Conservation (phyloP, 1,284 basidiomycete genomes). For the Cutaneotrichosporon cyanovorans region DNA sequence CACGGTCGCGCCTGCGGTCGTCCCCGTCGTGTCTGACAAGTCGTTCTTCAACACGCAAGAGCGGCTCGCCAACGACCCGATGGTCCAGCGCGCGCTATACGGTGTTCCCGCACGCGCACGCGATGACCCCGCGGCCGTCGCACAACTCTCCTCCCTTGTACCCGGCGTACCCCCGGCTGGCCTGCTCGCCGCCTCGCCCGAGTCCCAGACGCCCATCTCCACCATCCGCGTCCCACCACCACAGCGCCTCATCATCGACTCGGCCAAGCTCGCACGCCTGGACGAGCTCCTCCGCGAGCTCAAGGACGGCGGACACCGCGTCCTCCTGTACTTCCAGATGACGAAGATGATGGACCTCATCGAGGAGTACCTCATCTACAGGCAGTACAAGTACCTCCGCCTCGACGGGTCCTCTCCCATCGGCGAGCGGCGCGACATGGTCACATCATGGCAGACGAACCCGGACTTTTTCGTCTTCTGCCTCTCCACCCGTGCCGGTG, state of each 20-base stretch:
- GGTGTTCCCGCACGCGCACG: conserved; percentile 67
- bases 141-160: conserved; percentile 51
- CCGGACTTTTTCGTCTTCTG: conserved; percentile 94
- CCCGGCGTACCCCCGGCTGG: conserved; percentile 63
- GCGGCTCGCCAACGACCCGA: conserved; percentile 49
- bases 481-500: conserved; percentile 92
- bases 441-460: conserved; percentile 97
- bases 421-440: conserved; percentile 97
- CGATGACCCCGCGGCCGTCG: conserved; percentile 57
- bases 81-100: conserved; percentile 71
- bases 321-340: conserved; percentile 99
- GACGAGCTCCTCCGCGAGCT: conserved; percentile 84
- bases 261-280: conserved; percentile 87
- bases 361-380: conserved; percentile 96
- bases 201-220: conserved; percentile 70
- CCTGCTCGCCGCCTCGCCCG: conserved; percentile 60
- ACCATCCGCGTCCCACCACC: conserved; percentile 91
- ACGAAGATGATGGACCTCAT: conserved; percentile 99
- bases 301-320: conserved; percentile 87
- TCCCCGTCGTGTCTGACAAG: conserved; percentile 65
- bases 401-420: conserved; percentile 93
- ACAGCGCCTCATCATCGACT: conserved; percentile 93
- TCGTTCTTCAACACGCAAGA: conserved; percentile 69
- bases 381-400: conserved; percentile 95
- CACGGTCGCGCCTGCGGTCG: conserved; percentile 76